Evolutionary conservation across 192 early-diverging fungal genomes (phyloP), one percentile per base, ranked within the genome.

Genomic region (Pilaira anomala): DNA sequence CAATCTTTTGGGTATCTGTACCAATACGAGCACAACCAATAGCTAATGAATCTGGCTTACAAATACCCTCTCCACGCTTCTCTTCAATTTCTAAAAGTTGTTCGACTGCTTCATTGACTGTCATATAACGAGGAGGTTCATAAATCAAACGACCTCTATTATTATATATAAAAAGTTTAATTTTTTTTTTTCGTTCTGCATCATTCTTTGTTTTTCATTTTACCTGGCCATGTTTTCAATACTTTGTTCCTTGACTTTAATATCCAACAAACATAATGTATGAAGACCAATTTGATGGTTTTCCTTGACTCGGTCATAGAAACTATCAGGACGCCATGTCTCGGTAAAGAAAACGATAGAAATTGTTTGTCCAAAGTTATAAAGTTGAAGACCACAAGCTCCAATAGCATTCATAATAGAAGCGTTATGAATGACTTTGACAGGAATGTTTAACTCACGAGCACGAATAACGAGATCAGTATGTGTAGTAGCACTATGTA

Each of bases 331-430:
- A 26, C 91, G 83, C 97, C 97, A 99, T 13, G 82, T 87, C 14
- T 96, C 94, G 1, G 93, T 94, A 79, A 99, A 97, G 74, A 97
- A 99, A 3, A 96, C 93, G 63, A 99, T 92, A 16, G 97, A 99
- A 26, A 99, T 88, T n/a, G 95, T 95, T 72, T 94, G 94, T 14
- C 97, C 97, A 82, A 97, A 98, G 80, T 88, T 93, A 81, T 99
- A 99, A 18, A 99, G 82, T 76, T 97, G 95, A 40, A 99, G 80
- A 3, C 97, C 97, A 54, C 93, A 96, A 46, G 88, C 91, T 14
- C 97, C 95, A 33, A 96, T 82, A 8, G 95, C 97, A 75, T 98
- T 99, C 93, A 99, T 95, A 78, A 99, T 97, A 50, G 93, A 96
- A n/a, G 97, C 94, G 74, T 99, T 99, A 78, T 99, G 97, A 66